A percentile compares a stretch with the other conserved stretches of the same genome.
Conservation (phyloP, 441 rosid species). For the Populus hybrid region DNA sequence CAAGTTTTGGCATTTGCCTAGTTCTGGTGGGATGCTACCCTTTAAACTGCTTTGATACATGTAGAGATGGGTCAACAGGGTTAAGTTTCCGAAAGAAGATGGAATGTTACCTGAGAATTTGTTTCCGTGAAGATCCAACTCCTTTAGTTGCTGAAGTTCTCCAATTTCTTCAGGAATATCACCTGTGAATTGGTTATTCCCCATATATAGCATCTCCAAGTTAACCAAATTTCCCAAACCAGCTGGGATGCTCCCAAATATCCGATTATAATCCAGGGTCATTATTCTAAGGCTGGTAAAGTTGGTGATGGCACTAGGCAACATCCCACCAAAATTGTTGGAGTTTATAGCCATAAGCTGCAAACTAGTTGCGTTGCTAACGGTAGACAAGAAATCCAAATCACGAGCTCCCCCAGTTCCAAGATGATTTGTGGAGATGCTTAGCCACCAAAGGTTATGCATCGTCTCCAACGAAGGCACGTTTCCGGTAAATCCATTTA, state of each 20-base stretch:
- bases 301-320: constrained; percentile 6
- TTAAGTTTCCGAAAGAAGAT: constrained; percentile 18
- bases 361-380: constrained; percentile 2
- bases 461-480: constrained; percentile 14
- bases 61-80: constrained; percentile 4
- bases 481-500: background rate
- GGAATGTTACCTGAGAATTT: constrained; percentile 10
- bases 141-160: background rate
- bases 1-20: constrained; percentile 8
- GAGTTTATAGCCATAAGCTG: background rate
- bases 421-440: constrained; percentile 10
- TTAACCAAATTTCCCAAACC: constrained; percentile 7
- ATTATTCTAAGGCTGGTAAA: constrained; percentile 1
- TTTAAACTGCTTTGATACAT: background rate
- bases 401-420: constrained; percentile 10
- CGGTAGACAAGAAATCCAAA: constrained; percentile 8
- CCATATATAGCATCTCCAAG: background rate
- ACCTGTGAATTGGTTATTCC: background rate
- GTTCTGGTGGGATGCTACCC: constrained; percentile 8
- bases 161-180: constrained; percentile 13
- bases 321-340: constrained; percentile 7
- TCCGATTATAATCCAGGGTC: background rate
- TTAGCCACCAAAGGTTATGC: constrained; percentile 12
- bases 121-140: background rate
- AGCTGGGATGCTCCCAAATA: background rate